phyloP scores from a whole-genome alignment of 2,329 filamentous ascomycete genomes.

The Triangularia setosa region DNA sequence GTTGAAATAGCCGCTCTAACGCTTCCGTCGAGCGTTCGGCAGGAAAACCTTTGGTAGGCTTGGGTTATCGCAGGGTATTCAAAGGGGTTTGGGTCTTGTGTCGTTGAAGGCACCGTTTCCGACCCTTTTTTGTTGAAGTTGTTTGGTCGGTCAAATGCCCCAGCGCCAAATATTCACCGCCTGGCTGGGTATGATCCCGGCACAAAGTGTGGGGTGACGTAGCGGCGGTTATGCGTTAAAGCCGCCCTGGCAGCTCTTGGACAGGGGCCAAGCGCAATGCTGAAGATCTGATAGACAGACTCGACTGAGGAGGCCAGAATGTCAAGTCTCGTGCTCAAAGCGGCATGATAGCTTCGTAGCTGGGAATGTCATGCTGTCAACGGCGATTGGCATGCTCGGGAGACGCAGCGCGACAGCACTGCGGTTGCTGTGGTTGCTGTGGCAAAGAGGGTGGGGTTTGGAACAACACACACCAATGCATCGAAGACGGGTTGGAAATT shows the following conservation, averaged over 20 bases:
- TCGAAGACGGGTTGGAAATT: neutral
- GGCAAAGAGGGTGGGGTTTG: neutral
- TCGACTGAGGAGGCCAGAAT: neutral
- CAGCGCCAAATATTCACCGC: neutral
- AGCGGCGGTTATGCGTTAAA: neutral
- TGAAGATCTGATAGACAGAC: neutral
- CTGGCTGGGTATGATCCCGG: neutral
- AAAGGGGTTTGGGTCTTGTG: neutral
- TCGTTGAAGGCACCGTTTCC: neutral
- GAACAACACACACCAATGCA: neutral
- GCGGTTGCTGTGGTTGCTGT: slow-evolving; percentile 4
- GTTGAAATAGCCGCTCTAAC: neutral
- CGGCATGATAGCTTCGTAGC: too few relatives aligned
- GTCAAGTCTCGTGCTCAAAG: too few relatives aligned
- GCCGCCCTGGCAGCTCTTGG: neutral
- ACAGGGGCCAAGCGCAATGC: neutral
- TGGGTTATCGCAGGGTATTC: neutral
- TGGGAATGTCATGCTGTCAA: neutral
- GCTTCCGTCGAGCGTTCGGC: neutral
- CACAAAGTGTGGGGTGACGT: neutral
- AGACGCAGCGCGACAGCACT: neutral
- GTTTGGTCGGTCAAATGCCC: neutral
- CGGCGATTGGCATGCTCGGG: neutral
- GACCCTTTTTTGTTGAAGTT: neutral
- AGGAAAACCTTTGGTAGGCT: neutral